Evolutionary conservation across 2,329 filamentous ascomycete genomes (phyloP), one percentile per base, ranked within the genome.

Genomic region (Aspergillus pseudonomiae): DNA sequence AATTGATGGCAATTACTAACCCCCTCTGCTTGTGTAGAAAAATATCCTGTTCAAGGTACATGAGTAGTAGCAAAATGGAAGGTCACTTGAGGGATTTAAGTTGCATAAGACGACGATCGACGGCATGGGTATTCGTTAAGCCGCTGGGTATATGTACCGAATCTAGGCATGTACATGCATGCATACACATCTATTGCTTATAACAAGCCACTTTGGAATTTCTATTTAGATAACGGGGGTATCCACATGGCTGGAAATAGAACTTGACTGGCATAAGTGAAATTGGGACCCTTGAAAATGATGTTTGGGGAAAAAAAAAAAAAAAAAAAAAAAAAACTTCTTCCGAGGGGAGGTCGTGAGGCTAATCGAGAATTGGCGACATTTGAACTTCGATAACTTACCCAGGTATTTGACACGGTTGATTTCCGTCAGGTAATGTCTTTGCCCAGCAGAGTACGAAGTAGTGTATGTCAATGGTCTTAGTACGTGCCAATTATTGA

Each of bases 21-120:
- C 14, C 34, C 1, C 12, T 36, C 34, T 36, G 34, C 34, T 36
- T 36, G 34, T 16, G 34, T 36, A 16, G 34, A 16, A 2, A 16
- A 36, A n/a, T 41, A 41, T n/a, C 39, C 19, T 24, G 10, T 46
- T 45, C 12, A 21, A 24, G 43, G 43, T n/a, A 24, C n/a, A 24
- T 41, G 9, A n/a, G 7, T 41, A 41, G 39, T 16, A 16, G 14
- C 34, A 36, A 7, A 36, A 28, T 34, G 10, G 39, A 9, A 9
- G 39, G 19, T 16, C 12, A 32, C 19, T 52, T 52, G 48, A 52
- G 48, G 48, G 63, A 55, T 60, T 62, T 65, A 63, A 62, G 60
- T 62, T 68, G 65, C 67, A 65, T 68, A 58, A 60, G 57, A 32
- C 48, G 57, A 54, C 32, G 65, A 67, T 68, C 67, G 62, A 64